Evolutionary conservation across 2,329 filamentous ascomycete genomes (phyloP), one percentile per base, ranked within the genome.

Genomic region (Mycosphaerelloides madeirae): DNA sequence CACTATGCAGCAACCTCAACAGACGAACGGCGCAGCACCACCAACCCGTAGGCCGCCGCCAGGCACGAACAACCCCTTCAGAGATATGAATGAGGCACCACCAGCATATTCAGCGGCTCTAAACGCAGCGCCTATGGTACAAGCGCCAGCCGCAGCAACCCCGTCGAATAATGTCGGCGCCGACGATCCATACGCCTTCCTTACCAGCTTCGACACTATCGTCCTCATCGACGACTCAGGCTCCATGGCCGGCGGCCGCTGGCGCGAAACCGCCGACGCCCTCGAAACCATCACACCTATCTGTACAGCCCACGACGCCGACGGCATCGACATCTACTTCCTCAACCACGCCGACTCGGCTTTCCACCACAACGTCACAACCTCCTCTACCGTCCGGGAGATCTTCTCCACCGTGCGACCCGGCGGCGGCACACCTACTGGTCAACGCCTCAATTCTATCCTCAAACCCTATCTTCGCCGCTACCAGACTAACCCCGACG

Each of bases 201-300:
- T 97, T 4, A 65, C 69, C 32, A 75, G 75, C 13, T 96, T 95
- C 62, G 88, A 97, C 68, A 96, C 89, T 25, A 69, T 91, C 44
- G 90, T 97, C 64, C 69, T 97, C 1, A 87, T 97, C 61, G 91
- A 97, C 62, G 91, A 97, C 70, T 89, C 84, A n/a, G 80, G 81
- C 4, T 90, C 84, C 56, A 97, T 97, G 91, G 71, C 73, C 1
- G 87, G 84, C 13, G 62, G 70, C n/a, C 77, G 76, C 16, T 97
- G 91, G 91, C 65, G 69, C 11, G 86, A 96, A 65, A 86, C 87
- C 0, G 69, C 76, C 19, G 71, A 76, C 7, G 87, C 85, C 1
- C 77, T 97, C 2, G 69, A 76, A 25, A 74, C 80, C 37, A 89
- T 97, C 59, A 78, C 87, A 0, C 87, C 87, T 0, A 84, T 95